phyloP scores from a whole-genome alignment of 768 basidiomycete genomes.

The Pisolithus orientalis region DNA sequence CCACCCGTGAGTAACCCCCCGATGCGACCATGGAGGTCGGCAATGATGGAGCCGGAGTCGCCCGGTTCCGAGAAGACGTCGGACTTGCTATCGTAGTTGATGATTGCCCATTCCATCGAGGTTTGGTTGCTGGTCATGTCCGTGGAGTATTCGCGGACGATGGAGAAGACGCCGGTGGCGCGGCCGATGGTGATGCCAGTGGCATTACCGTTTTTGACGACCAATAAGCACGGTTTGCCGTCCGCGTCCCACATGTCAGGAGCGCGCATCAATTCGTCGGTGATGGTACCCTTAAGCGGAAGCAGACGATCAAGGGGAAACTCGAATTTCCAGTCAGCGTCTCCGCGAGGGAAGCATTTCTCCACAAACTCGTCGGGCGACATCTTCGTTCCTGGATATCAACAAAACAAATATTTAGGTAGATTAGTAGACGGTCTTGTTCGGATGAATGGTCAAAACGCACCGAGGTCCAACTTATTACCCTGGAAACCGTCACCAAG shows the following conservation, averaged over 20 bases:
- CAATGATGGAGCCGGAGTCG: conserved; percentile 34
- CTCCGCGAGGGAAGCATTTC: conserved; percentile 16
- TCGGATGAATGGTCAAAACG: conserved; percentile 22
- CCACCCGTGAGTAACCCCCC: conserved; percentile 32
- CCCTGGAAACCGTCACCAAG: conserved; percentile 26
- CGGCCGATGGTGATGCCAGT: conserved; percentile 33
- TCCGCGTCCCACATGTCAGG: conserved; percentile 25
- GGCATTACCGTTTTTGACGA: conserved; percentile 30
- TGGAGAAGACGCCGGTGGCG: conserved; percentile 27
- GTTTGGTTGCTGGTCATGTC: conserved; percentile 12
- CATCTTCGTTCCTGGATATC: conserved; percentile 16
- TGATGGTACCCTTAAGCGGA: conserved; percentile 23
- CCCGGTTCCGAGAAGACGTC: conserved; percentile 29
- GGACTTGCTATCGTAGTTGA: conserved; percentile 22
- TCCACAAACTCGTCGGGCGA: conserved; percentile 14
- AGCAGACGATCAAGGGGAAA: conserved; percentile 31
- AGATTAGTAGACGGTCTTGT: conserved; percentile 18
- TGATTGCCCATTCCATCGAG: conserved; percentile 27
- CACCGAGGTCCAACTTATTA: conserved; percentile 30
- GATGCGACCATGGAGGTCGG: conserved; percentile 27
- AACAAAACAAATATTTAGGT: neutral
- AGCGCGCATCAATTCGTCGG: conserved; percentile 23
- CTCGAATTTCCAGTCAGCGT: conserved; percentile 19
- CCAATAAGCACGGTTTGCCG: conserved; percentile 26
- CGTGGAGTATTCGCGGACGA: conserved; percentile 26